Conservation (phyloP, 2,329 filamentous ascomycete genomes). For the Zelopaecilomyces penicillatus region DNA sequence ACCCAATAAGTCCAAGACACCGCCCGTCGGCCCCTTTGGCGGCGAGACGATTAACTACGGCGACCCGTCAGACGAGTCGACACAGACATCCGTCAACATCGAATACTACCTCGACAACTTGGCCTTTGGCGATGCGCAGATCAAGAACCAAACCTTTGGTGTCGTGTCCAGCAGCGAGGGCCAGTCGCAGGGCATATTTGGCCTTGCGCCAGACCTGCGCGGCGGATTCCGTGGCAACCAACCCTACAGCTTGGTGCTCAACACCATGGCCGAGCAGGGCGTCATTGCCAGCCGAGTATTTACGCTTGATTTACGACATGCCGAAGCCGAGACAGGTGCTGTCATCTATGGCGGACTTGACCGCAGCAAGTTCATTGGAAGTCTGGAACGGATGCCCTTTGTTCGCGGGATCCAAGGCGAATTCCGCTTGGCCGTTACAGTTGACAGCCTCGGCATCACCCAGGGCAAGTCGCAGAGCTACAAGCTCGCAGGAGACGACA, state of each 20-base stretch:
- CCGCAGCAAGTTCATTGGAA: conserved; percentile 41
- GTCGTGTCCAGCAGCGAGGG: conserved; percentile 35
- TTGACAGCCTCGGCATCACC: conserved; percentile 24
- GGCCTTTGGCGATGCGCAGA: conserved; percentile 32
- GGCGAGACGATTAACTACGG: conserved; percentile 31
- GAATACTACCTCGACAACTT: conserved; percentile 39
- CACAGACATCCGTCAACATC: conserved; percentile 31
- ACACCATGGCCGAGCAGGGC: conserved; percentile 37
- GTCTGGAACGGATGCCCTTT: conserved; percentile 34
- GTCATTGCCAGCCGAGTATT: conserved; percentile 43
- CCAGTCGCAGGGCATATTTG: conserved; percentile 44
- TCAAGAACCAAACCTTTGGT: conserved; percentile 42
- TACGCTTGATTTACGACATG: conserved; percentile 40
- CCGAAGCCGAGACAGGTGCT: conserved; percentile 35
- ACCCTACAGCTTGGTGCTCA: conserved; percentile 47
- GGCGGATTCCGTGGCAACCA: conserved; percentile 27
- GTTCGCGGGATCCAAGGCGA: conserved; percentile 28
- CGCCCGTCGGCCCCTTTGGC: conserved; percentile 28
- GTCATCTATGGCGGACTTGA: conserved; percentile 48
- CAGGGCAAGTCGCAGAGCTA: conserved; percentile 15
- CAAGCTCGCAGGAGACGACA: conserved; percentile 21
- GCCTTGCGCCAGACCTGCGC: conserved; percentile 35
- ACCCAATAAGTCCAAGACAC: conserved; percentile 30
- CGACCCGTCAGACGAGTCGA: conserved; percentile 26
- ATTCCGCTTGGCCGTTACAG: conserved; percentile 26